A percentile compares a stretch with the other conserved stretches of the same genome.
These are phyloP conservation scores for Vigna radiata DNA, from an alignment of 306 rosid genomes.

Conservation along the genomic window DNA sequence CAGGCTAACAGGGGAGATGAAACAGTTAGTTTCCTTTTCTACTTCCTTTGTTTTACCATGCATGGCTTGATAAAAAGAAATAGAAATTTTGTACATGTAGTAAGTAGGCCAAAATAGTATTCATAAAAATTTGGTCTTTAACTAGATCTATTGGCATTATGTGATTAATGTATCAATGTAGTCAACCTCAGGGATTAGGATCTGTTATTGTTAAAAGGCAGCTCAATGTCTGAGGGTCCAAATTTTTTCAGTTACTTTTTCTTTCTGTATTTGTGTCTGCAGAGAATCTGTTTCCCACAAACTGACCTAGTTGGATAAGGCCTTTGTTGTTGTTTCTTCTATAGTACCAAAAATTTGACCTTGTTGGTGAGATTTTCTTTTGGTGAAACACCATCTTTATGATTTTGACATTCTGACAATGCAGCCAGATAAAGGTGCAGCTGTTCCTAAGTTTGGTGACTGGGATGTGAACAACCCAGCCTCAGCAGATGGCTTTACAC, in stretches of 20 bases:
- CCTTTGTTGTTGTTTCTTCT: not conserved
- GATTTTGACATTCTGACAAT: slow-evolving; percentile 39
- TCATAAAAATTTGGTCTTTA: not conserved
- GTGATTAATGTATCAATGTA: not conserved
- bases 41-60: slow-evolving; percentile 2
- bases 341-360: slow-evolving; percentile 4
- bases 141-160: not conserved
- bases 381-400: slow-evolving; percentile 21
- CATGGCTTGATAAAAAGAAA: slow-evolving; percentile 2
- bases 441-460: slow-evolving; percentile 96
- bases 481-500: slow-evolving; percentile 87
- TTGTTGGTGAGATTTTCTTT: slow-evolving; percentile 9
- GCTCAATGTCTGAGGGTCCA: not conserved
- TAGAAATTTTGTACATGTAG: slow-evolving; percentile 1
- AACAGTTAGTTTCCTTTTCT: slow-evolving; percentile 64
- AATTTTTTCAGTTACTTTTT: not conserved
- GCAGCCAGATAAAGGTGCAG: slow-evolving; percentile 89
- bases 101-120: not conserved
- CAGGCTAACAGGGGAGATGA: slow-evolving; percentile 69
- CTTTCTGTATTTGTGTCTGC: not conserved
- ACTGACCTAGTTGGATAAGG: not conserved
- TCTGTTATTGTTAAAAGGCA: not conserved
- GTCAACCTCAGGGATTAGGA: not conserved
- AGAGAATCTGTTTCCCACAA: not conserved
- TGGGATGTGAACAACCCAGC: slow-evolving; percentile 89